These are phyloP conservation scores for Fusarium torulosum DNA, from an alignment of 2,329 filamentous ascomycete genomes.

Conservation along the genomic window DNA sequence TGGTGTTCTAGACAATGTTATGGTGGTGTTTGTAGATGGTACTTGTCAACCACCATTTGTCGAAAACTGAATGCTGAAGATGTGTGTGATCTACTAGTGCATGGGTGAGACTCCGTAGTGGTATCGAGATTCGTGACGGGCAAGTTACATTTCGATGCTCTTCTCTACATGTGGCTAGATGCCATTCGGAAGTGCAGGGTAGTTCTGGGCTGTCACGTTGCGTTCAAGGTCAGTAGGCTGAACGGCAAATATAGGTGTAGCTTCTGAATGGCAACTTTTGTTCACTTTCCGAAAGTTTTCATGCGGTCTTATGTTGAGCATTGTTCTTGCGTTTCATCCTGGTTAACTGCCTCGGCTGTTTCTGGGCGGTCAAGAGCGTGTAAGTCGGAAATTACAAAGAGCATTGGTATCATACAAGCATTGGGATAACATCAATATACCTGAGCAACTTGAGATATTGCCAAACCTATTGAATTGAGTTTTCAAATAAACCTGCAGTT, in stretches of 20 bases:
- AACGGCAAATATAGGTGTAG: background rate
- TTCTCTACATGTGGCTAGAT: background rate
- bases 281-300: accelerated
- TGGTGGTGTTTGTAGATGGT: slow-evolving; percentile 10
- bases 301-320: background rate
- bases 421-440: background rate
- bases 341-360: slow-evolving; percentile 10
- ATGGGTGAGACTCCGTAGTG: background rate
- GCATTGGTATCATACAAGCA: background rate
- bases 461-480: background rate
- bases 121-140: background rate
- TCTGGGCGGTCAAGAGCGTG: slow-evolving; percentile 17
- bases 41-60: slow-evolving; percentile 9
- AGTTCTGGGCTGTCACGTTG: background rate
- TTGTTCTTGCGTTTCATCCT: background rate
- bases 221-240: background rate
- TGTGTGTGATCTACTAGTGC: background rate
- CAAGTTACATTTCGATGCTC: background rate
- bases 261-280: background rate
- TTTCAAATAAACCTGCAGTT: background rate
- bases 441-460: background rate
- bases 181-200: slow-evolving; percentile 2
- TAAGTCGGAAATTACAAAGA: background rate
- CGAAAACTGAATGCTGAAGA: background rate
- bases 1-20: slow-evolving; percentile 3